phyloP scores from a whole-genome alignment of 2,329 filamentous ascomycete genomes.

The Podosphaera leucotricha region DNA sequence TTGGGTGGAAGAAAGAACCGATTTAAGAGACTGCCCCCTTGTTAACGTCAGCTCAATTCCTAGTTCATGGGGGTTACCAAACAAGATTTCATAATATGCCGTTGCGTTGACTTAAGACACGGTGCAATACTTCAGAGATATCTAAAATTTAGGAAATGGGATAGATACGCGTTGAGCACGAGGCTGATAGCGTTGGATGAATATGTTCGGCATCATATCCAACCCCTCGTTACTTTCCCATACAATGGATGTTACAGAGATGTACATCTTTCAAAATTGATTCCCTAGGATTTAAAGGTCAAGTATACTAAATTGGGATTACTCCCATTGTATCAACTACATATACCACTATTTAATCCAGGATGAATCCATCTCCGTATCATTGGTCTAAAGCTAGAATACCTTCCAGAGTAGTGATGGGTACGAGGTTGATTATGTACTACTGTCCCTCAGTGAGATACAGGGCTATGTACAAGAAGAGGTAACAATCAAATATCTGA shows the following conservation, averaged over 20 bases:
- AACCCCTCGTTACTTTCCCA: background rate
- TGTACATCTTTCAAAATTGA: background rate
- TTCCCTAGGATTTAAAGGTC: too few relatives aligned
- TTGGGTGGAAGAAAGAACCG: background rate
- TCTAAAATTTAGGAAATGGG: background rate
- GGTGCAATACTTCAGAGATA: background rate
- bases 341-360: background rate
- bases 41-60: background rate
- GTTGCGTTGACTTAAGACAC: background rate
- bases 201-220: background rate
- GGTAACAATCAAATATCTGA: too few relatives aligned
- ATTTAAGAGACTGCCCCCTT: background rate
- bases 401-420: too few relatives aligned
- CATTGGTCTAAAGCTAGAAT: too few relatives aligned
- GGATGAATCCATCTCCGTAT: too few relatives aligned
- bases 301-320: too few relatives aligned
- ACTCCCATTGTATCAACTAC: too few relatives aligned
- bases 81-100: constrained; percentile 1
- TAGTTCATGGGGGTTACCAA: background rate
- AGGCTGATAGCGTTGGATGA: background rate
- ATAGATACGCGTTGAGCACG: background rate
- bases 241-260: background rate
- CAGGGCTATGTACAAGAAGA: too few relatives aligned
- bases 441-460: too few relatives aligned
- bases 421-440: too few relatives aligned